phyloP scores from a whole-genome alignment of 1,284 basidiomycete genomes.

The Leccinum pachyderme region DNA sequence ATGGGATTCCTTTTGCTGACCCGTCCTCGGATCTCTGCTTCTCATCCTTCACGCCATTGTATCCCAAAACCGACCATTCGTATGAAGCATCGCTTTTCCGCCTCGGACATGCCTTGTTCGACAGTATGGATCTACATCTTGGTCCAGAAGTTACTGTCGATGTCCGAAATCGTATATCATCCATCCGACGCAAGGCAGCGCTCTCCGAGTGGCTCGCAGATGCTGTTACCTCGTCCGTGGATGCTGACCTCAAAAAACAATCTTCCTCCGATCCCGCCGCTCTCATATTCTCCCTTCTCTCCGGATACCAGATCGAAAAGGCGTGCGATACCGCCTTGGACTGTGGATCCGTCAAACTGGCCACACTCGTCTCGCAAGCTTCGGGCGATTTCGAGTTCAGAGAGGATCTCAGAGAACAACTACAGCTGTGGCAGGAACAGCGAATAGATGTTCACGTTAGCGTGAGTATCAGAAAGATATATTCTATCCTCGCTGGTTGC shows the following conservation, averaged over 20 bases:
- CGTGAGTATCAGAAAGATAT: slow-evolving; percentile 74
- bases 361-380: slow-evolving; percentile 89
- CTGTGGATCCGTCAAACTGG: slow-evolving; percentile 80
- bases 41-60: slow-evolving; percentile 73
- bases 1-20: slow-evolving; percentile 55
- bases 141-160: slow-evolving; percentile 54
- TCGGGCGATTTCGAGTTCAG: slow-evolving; percentile 80
- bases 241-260: slow-evolving; percentile 66
- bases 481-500: slow-evolving; percentile 84
- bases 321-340: slow-evolving; percentile 80
- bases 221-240: slow-evolving; percentile 72
- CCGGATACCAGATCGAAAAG: slow-evolving; percentile 84
- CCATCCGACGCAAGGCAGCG: slow-evolving; percentile 77
- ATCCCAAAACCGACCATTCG: slow-evolving; percentile 71
- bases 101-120: slow-evolving; percentile 90
- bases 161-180: slow-evolving; percentile 56
- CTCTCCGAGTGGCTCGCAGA: slow-evolving; percentile 86
- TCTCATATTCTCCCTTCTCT: slow-evolving; percentile 77
- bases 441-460: slow-evolving; percentile 72
- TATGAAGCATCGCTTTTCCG: slow-evolving; percentile 83
- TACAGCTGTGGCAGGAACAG: slow-evolving; percentile 83
- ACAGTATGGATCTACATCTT: slow-evolving; percentile 71
- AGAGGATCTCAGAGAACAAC: slow-evolving; percentile 74
- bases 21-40: slow-evolving; percentile 69
- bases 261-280: slow-evolving; percentile 45